Conservation (phyloP, 345 rosid species). For the Cardamine resedifolia region DNA sequence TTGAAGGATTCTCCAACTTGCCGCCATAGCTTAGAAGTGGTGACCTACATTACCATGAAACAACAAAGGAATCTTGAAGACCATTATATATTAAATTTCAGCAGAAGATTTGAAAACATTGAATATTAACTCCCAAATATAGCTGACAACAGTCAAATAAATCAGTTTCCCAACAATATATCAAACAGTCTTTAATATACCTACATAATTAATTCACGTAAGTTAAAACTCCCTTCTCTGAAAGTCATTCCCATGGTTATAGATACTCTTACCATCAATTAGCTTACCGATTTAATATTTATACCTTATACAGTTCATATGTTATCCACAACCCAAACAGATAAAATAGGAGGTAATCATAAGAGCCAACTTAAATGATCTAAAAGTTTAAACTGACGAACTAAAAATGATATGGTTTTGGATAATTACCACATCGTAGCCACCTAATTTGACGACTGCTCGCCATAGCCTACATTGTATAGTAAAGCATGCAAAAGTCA, state of each 20-base stretch:
- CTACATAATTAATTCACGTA: background rate
- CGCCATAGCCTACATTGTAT: constrained; percentile 71
- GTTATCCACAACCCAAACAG: constrained; percentile 7
- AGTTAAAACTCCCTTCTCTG: background rate
- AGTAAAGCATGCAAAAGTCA: constrained; percentile 25
- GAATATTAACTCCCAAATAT: background rate
- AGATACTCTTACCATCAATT: background rate
- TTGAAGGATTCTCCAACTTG: constrained; percentile 90
- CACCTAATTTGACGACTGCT: constrained; percentile 75
- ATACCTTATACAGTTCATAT: constrained; percentile 14
- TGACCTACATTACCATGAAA: constrained; percentile 58
- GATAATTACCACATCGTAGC: constrained; percentile 79
- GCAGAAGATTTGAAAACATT: background rate
- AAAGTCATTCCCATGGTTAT: constrained; percentile 10
- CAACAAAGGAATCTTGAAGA: constrained; percentile 17
- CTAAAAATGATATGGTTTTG: constrained; percentile 17
- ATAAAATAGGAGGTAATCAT: background rate
- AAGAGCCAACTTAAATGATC: constrained; percentile 8
- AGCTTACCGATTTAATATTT: background rate
- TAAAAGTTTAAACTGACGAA: constrained; percentile 3
- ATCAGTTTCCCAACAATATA: constrained; percentile 9
- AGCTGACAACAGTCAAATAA: constrained; percentile 11
- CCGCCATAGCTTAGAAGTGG: constrained; percentile 75
- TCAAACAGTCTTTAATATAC: constrained; percentile 18
- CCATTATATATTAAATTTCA: constrained; percentile 13